These are phyloP conservation scores for Pythium guiyangense DNA, from an alignment of 352 stramenopile genomes.

Conservation along the genomic window DNA sequence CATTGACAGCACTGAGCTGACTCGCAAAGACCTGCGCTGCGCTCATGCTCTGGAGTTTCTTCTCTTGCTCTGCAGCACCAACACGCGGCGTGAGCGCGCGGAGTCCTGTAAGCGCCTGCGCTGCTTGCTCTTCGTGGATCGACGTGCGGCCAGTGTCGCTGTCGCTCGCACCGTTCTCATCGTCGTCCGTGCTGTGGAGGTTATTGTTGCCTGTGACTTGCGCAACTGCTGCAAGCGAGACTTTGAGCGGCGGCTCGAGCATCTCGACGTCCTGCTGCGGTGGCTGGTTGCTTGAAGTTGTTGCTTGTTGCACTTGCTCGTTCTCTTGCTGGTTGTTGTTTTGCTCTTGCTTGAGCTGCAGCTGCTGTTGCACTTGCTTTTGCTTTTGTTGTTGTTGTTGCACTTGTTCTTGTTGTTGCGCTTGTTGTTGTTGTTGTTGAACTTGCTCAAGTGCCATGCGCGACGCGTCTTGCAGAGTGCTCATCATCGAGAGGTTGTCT, in stretches of 20 bases:
- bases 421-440: slow-evolving; percentile 2
- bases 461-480: slow-evolving; percentile 42
- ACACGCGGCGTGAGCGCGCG: slow-evolving; percentile 22
- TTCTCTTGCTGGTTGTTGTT: too few relatives aligned
- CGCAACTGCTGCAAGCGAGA: background rate
- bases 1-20: background rate
- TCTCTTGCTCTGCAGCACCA: slow-evolving; percentile 8
- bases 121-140: slow-evolving; percentile 58
- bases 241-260: background rate
- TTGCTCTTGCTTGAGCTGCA: background rate
- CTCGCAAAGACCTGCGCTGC: slow-evolving; percentile 8
- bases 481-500: slow-evolving; percentile 26
- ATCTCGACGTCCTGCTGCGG: background rate
- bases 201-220: background rate
- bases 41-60: slow-evolving; percentile 10
- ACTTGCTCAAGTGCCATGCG: slow-evolving; percentile 12
- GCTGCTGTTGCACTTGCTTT: background rate
- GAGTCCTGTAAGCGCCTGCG: slow-evolving; percentile 68
- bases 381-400: background rate
- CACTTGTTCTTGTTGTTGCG: background rate
- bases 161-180: slow-evolving; percentile 13
- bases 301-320: too few relatives aligned
- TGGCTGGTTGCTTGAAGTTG: background rate
- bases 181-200: background rate
- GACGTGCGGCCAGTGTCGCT: slow-evolving; percentile 15